These are phyloP conservation scores for Evernia prunastri DNA, from an alignment of 495 filamentous ascomycete genomes.

Conservation along the genomic window DNA sequence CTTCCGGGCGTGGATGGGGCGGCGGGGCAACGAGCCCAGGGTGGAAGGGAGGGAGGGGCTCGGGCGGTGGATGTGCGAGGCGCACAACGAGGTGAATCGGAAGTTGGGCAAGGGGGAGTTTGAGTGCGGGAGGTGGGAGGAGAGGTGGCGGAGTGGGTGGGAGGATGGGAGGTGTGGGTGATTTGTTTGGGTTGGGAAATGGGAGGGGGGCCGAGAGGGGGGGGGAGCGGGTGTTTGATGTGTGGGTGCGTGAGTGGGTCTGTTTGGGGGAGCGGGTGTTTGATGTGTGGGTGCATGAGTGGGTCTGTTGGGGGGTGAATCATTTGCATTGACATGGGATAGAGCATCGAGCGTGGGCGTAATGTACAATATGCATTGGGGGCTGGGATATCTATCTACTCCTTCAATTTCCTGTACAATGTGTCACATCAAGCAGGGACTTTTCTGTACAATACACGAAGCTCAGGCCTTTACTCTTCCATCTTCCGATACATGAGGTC, in stretches of 20 bases:
- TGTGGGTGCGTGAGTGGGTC: not conserved
- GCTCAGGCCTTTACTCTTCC: constrained; percentile 8
- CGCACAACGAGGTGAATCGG: constrained; percentile 94
- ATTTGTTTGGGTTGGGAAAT: no score
- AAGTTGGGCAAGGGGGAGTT: constrained; percentile 89
- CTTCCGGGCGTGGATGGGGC: constrained; percentile 74
- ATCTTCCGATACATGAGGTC: constrained; percentile 62
- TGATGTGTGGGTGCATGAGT: not conserved
- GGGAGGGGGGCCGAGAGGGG: no score
- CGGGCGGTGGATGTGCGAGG: constrained; percentile 91
- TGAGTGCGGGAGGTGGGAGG: constrained; percentile 87
- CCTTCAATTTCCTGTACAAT: not conserved
- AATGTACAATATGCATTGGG: not conserved
- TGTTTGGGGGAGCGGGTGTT: not conserved
- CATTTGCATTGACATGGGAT: not conserved
- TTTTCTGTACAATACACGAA: not conserved
- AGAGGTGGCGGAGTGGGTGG: constrained; percentile 92
- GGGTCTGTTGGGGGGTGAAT: not conserved
- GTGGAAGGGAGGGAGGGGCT: constrained; percentile 66
- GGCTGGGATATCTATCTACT: constrained; percentile 2
- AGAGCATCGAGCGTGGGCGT: constrained; percentile 21
- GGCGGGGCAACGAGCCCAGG: constrained; percentile 59
- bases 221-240: not conserved
- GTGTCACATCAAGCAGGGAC: not conserved
- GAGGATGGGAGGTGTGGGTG: constrained; percentile 65